Base-by-base conservation (phyloP, 208 protist species). In the Vickermania ingenoplastis region DNA sequence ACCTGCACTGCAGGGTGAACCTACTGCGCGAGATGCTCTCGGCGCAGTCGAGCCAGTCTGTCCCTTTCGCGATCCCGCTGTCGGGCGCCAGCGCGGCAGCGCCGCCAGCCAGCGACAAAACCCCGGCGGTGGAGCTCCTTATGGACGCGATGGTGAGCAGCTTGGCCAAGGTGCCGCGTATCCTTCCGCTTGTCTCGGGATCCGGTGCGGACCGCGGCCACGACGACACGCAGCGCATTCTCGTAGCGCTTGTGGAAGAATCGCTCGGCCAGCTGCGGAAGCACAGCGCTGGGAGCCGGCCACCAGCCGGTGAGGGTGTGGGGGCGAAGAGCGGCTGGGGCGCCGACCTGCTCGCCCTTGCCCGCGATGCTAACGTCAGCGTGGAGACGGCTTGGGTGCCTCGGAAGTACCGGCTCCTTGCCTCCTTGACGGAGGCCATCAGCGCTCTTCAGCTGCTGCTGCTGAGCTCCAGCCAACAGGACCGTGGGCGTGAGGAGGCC, bases 401-500 rank as follows among this genome's bases (percentile, higher is more conserved):
- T 28, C 50, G 41, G 28, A 67, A 67, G 30, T 4, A 21, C 5
- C 3, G 41, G 3, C 65, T 65, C 25, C 56, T 67, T 28, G 25
- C 57, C 5, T 65, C 69, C 4, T 72, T 91, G 24, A 68, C 77
- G 3, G 75, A 82, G 26, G 75, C 79, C 21, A 73, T 85, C 49
- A 76, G 77, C 22, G 73, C 73, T n/a, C 61, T 91, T 56, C 83
- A 91, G 51, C 65, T 91, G 25, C 65, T 87, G 41, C 68, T 87
- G 7, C 77, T 91, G n/a, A 77, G 83, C 57, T 69, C 79, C 13
- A 84, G 79, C 49, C 68, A 83, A 51, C 64, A 65, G 53, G 67
- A 45, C 29, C 53, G 11, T 7, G 53, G n/a, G 28, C 29, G 50
- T 36, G n/a, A 2, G 53, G 41, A 59, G 28, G 4, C 54, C 7